Conservation (phyloP, 768 basidiomycete genomes). For the Russula compacta region DNA sequence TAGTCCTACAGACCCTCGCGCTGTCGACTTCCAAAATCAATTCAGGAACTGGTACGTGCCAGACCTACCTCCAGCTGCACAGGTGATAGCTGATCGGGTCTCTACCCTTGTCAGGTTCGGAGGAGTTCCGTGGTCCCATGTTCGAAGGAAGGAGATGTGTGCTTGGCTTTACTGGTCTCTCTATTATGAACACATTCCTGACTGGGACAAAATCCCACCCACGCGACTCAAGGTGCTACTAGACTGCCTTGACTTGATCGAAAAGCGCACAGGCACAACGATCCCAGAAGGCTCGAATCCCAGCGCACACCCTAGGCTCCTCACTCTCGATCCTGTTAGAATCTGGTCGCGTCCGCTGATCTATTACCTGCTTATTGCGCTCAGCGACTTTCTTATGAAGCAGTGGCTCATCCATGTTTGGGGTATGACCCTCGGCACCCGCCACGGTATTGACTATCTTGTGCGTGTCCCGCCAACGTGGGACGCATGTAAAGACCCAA, state of each 20-base stretch:
- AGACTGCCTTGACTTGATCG: conserved; percentile 50
- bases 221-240: conserved; percentile 44
- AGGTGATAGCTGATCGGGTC: background rate
- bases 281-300: conserved; percentile 55
- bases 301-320: conserved; percentile 43
- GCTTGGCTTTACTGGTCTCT: conserved; percentile 82
- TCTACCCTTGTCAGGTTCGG: conserved; percentile 49
- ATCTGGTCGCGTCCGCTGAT: conserved; percentile 59
- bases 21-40: conserved; percentile 60
- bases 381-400: conserved; percentile 41
- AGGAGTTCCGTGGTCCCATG: conserved; percentile 61
- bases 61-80: background rate
- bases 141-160: conserved; percentile 52
- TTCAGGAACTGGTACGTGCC: conserved; percentile 45
- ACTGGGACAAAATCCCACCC: conserved; percentile 37
- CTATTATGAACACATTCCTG: conserved; percentile 57
- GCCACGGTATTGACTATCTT: conserved; percentile 74
- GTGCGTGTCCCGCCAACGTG: conserved; percentile 61
- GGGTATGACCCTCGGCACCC: conserved; percentile 36
- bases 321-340: conserved; percentile 72
- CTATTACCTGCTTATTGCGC: conserved; percentile 47
- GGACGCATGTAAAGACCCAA: conserved; percentile 45
- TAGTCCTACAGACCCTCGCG: conserved; percentile 56
- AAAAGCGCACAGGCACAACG: conserved; percentile 60
- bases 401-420: conserved; percentile 36